Conservation (phyloP, 257 asterid species). For the Orobanche coerulescens region DNA sequence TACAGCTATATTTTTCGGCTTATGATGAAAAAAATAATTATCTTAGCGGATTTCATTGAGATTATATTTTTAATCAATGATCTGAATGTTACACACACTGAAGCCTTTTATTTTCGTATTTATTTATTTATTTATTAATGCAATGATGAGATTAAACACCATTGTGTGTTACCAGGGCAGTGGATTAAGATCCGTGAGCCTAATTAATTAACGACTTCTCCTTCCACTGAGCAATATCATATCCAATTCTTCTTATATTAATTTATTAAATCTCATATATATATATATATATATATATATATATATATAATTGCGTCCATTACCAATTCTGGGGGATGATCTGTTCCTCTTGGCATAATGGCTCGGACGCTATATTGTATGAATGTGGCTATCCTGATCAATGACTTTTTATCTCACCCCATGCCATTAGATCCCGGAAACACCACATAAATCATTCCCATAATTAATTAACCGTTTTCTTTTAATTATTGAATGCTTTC, state of each 20-base stretch:
- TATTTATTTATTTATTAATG: background rate
- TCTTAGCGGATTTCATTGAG: slow-evolving; percentile 99
- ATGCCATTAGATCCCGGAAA: slow-evolving; percentile 74
- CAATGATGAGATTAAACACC: slow-evolving; percentile 43
- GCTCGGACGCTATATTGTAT: slow-evolving; percentile 57
- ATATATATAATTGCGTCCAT: slow-evolving; percentile 40
- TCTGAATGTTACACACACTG: slow-evolving; percentile 98
- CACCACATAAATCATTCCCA: slow-evolving; percentile 37
- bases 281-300: too few relatives aligned
- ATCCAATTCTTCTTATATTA: background rate
- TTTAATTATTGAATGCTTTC: background rate
- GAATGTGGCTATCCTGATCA: slow-evolving; percentile 79
- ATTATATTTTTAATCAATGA: slow-evolving; percentile 42
- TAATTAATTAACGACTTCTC: slow-evolving; percentile 45
- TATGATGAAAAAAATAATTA: slow-evolving; percentile 48
- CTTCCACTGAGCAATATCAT: slow-evolving; percentile 45
- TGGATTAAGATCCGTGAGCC: slow-evolving; percentile 52
- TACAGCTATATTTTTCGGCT: slow-evolving; percentile 38
- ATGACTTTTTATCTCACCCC: slow-evolving; percentile 20
- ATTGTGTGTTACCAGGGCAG: slow-evolving; percentile 39
- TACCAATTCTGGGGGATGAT: slow-evolving; percentile 77
- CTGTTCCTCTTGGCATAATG: slow-evolving; percentile 61
- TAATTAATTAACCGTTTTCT: background rate
- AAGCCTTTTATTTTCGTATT: slow-evolving; percentile 26
- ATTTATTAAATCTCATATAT: too few relatives aligned